Evolutionary conservation across 164 flowering plant species (phyloP).

Genomic region (Hamamelis virginiana): DNA sequence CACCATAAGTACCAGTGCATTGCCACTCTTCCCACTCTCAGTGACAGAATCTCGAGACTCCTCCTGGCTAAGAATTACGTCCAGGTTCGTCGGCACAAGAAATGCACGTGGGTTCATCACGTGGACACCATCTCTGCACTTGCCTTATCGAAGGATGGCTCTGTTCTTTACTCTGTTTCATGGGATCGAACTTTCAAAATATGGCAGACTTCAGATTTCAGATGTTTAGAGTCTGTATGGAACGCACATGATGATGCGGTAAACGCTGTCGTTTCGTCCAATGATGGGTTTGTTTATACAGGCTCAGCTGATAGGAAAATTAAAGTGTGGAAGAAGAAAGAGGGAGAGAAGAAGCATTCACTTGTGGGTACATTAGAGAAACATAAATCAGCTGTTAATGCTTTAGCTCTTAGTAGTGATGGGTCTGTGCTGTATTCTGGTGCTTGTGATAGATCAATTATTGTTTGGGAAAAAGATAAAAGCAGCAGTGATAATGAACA

Average conservation of each 20-base stretch:
- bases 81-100: conserved; percentile 46
- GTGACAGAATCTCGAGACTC: conserved; percentile 23
- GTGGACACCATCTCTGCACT: conserved; percentile 52
- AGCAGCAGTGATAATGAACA: conserved; percentile 6
- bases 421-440: conserved; percentile 49
- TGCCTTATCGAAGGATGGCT: conserved; percentile 40
- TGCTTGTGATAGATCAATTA: conserved; percentile 46
- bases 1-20: conserved; percentile 14
- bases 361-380: conserved; percentile 39
- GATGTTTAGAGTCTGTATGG: conserved; percentile 42
- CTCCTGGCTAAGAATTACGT: conserved; percentile 38
- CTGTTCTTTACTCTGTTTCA: conserved; percentile 47
- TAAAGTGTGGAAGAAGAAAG: conserved; percentile 43
- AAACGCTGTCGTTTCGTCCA: conserved; percentile 38
- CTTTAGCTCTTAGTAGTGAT: conserved; percentile 41
- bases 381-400: conserved; percentile 57
- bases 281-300: conserved; percentile 48
- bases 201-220: conserved; percentile 51
- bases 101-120: conserved; percentile 61
- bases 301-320: conserved; percentile 58
- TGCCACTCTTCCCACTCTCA: conserved; percentile 40
- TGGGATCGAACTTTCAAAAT: conserved; percentile 55
- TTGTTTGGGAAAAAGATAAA: conserved; percentile 41
- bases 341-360: conserved; percentile 27
- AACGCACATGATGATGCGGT: conserved; percentile 62